A percentile compares a stretch with the other conserved stretches of the same genome.
Conservation (phyloP, 805 yeast genomes). For the Wickerhamiella spandovensis region DNA sequence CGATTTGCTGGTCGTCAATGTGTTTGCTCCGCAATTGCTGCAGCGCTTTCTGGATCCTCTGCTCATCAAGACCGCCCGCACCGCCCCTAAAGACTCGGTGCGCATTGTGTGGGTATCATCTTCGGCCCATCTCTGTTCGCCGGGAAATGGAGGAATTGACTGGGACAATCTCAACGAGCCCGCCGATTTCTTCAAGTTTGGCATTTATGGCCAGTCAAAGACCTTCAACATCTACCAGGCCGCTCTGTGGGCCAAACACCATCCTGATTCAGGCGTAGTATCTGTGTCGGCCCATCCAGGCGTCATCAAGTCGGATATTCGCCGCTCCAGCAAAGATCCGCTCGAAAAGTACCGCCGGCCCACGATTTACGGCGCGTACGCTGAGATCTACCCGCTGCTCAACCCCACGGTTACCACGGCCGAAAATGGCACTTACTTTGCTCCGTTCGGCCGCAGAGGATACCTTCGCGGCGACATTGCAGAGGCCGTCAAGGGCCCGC, state of each 20-base stretch:
- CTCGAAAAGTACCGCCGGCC: constrained; percentile 13
- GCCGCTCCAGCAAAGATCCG: constrained; percentile 17
- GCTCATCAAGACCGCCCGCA: constrained; percentile 26
- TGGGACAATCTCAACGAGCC: constrained; percentile 27
- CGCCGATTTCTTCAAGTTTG: constrained; percentile 9
- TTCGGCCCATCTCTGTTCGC: constrained; percentile 24
- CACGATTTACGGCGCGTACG: constrained; percentile 31
- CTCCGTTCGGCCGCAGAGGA: neutral
- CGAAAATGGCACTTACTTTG: constrained; percentile 10
- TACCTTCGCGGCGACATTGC: constrained; percentile 27
- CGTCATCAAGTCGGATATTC: constrained; percentile 26
- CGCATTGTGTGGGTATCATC: constrained; percentile 37
- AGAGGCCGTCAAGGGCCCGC: constrained; percentile 25
- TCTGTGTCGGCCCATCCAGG: constrained; percentile 33
- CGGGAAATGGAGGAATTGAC: constrained; percentile 29
- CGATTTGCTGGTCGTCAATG: constrained; percentile 35
- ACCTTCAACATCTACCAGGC: constrained; percentile 31
- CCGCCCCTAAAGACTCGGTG: constrained; percentile 18
- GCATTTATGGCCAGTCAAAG: constrained; percentile 34
- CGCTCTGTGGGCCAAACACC: constrained; percentile 24
- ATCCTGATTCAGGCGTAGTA: constrained; percentile 19
- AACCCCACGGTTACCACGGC: constrained; percentile 21
- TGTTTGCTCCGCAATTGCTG: constrained; percentile 33
- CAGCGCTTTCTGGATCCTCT: constrained; percentile 25
- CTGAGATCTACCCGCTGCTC: constrained; percentile 33